Base-by-base conservation (phyloP, 768 basidiomycete species). In the Boletus sensibilis region DNA sequence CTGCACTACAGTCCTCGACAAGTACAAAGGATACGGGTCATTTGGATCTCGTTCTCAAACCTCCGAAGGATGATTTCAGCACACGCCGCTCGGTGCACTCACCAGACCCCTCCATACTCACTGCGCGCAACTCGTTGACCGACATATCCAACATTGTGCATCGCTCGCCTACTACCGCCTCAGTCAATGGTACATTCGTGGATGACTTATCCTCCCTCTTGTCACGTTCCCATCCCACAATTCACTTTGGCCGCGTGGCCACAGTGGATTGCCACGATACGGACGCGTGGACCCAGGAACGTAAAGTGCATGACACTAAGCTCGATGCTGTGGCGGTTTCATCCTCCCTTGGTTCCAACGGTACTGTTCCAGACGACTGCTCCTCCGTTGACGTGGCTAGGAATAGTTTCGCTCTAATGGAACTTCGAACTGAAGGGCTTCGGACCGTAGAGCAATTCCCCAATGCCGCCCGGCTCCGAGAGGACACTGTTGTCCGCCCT, bases 201-300 rank as follows among this genome's bases (percentile, higher is more conserved):
- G 45, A 56, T 45, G 48, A 51, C 41, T 48, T 48, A 33, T 34
- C 48, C 18, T 53, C 49, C 9, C 45, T 33, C 33, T 60, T 55
- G 50, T 45, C 64, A 52, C 55, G 38, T 51, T 58, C 35, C 27
- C 38, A 35, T 45, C 34, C 52, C 27, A 50, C 47, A 47, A 43
- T 51, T 57, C 62, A 64, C 53, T 11, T 43, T 31, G 18, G 48
- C 39, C 61, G 61, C 66, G 56, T 66, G 70, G 65, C 57, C 33
- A 33, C 45, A 35, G 48, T 41, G 50, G 45, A 46, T 50, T 12
- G 50, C 69, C 72, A 72, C 68, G 70, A 70, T 57, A 61, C 31
- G 31, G 56, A 58, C 54, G 50, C 70, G 56, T 73, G 72, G 58
- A 11, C 43, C 13, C 49, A 37, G 23, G 53, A 57, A 50, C 35